These are phyloP conservation scores for Monascus purpureus DNA, from an alignment of 495 filamentous ascomycete species.

Conservation along the genomic window DNA sequence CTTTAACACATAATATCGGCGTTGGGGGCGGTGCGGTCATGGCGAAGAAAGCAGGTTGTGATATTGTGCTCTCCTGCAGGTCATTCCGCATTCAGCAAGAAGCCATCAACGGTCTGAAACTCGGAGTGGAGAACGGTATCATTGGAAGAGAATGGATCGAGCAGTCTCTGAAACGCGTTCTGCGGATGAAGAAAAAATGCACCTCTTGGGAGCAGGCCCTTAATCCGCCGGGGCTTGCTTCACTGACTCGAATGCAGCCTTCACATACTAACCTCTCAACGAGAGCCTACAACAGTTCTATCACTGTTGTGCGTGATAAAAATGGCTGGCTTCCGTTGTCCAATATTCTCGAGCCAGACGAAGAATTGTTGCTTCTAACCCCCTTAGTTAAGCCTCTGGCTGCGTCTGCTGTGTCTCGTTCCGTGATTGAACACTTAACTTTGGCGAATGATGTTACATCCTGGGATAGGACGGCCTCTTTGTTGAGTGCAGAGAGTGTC, in stretches of 20 bases:
- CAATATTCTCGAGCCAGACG: conserved; percentile 60
- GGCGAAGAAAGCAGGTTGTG: conserved; percentile 86
- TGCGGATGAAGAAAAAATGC: conserved; percentile 60
- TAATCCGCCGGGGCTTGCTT: conserved; percentile 57
- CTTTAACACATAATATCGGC: conserved; percentile 77
- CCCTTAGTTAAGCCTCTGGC: conserved; percentile 77
- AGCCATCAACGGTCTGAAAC: conserved; percentile 69
- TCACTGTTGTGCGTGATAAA: conserved; percentile 75
- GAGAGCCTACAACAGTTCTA: conserved; percentile 71
- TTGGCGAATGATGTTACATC: conserved; percentile 40
- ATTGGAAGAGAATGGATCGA: conserved; percentile 62
- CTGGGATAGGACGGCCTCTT: conserved; percentile 47
- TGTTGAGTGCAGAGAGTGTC: conserved; percentile 77
- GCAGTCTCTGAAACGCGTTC: conserved; percentile 57
- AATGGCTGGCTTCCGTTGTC: conserved; percentile 64
- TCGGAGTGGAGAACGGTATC: conserved; percentile 74
- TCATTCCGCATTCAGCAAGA: conserved; percentile 78
- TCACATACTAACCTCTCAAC: conserved; percentile 65
- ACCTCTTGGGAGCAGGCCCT: conserved; percentile 76
- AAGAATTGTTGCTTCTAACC: conserved; percentile 71
- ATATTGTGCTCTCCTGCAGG: conserved; percentile 71
- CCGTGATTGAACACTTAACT: conserved; percentile 34
- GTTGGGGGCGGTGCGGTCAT: conserved; percentile 88
- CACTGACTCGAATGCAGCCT: conserved; percentile 64
- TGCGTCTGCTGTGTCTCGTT: conserved; percentile 56